phyloP scores from a whole-genome alignment of 257 asterid species.

The Knoxia roxburghii region DNA sequence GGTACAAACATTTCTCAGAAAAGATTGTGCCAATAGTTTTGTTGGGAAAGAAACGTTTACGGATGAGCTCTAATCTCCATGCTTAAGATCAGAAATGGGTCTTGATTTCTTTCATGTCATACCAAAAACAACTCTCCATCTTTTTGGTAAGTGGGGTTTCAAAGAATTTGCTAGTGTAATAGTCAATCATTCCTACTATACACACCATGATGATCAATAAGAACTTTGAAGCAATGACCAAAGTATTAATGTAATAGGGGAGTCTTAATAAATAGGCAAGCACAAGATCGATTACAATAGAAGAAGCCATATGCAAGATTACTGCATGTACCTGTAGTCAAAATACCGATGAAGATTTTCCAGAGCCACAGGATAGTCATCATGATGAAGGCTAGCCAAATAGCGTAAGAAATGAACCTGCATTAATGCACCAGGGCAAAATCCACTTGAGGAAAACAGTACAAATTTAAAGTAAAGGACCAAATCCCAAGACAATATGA shows the following conservation, averaged over 20 bases:
- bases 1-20: constrained; percentile 37
- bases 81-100: not conserved
- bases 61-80: not conserved
- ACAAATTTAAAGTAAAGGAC: not conserved
- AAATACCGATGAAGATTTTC: constrained; percentile 94
- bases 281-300: not conserved
- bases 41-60: not conserved
- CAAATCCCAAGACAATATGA: constrained; percentile 5
- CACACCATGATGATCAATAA: not conserved
- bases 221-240: not conserved
- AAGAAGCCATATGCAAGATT: constrained; percentile 20
- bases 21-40: constrained; percentile 14
- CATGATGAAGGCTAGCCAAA: constrained; percentile 78
- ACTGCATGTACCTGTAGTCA: constrained; percentile 76
- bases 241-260: not conserved
- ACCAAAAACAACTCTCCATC: not conserved
- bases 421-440: constrained; percentile 24
- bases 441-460: constrained; percentile 14
- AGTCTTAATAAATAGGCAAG: not conserved
- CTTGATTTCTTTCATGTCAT: not conserved
- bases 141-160: not conserved
- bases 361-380: constrained; percentile 79
- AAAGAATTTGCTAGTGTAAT: not conserved
- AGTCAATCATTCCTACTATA: not conserved
- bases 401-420: constrained; percentile 95